Evolutionary conservation across 371 early-diverging fungal genomes (phyloP).

Genomic region (Mortierella sp.): DNA sequence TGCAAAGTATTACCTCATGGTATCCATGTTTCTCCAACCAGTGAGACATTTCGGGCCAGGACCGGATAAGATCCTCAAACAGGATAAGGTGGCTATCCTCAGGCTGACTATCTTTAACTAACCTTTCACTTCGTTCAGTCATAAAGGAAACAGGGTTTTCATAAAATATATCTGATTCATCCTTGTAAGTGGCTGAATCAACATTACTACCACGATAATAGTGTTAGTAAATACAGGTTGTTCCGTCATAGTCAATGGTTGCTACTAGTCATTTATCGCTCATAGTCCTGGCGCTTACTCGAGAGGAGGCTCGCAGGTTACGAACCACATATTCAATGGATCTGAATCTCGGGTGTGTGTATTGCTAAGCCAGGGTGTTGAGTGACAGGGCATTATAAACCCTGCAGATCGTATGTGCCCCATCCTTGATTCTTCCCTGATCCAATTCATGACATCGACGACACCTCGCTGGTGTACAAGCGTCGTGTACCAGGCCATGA

Average conservation of each 20-base stretch:
- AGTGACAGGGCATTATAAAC: constrained; percentile 96
- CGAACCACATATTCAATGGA: constrained; percentile 79
- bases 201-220: constrained; percentile 16
- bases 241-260: not conserved
- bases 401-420: constrained; percentile 62
- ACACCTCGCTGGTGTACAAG: constrained; percentile 94
- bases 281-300: constrained; percentile 26
- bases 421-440: constrained; percentile 63
- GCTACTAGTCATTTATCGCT: too few species aligned
- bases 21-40: constrained; percentile 60
- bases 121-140: constrained; percentile 5
- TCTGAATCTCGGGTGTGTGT: constrained; percentile 64
- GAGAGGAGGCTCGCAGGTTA: constrained; percentile 94
- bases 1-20: constrained; percentile 60
- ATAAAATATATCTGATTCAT: constrained; percentile 90
- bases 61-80: constrained; percentile 69
- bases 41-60: constrained; percentile 46
- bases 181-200: constrained; percentile 63
- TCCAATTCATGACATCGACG: constrained; percentile 82
- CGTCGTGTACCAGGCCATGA: constrained; percentile 77
- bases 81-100: constrained; percentile 71
- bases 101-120: constrained; percentile 15
- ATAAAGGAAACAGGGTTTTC: constrained; percentile 73
- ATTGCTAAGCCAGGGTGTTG: constrained; percentile 89
- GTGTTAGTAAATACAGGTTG: not conserved